Percentiles rank a stretch among this genome's conserved stretches.
Evolutionary conservation across 371 early-diverging fungal species (phyloP).

Genomic region (Paraphysoderma sedebokerense): DNA sequence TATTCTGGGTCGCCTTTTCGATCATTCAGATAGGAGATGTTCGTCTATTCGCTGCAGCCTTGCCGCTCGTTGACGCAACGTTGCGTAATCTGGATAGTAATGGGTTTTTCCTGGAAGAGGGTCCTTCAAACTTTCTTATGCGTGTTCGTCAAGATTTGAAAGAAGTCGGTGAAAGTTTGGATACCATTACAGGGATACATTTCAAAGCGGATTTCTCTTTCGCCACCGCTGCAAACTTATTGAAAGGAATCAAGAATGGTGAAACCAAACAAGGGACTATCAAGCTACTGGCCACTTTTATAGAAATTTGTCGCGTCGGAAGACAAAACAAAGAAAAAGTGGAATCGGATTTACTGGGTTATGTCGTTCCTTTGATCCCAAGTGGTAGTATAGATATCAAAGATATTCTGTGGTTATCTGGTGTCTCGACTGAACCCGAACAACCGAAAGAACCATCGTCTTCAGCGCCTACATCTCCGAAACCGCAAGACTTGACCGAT

Average conservation of each 20-base stretch:
- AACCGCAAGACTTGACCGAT: conserved; percentile 6
- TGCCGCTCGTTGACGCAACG: conserved; percentile 48
- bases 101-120: conserved; percentile 48
- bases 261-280: conserved; percentile 52
- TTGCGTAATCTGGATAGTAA: conserved; percentile 51
- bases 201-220: conserved; percentile 76
- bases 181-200: conserved; percentile 51
- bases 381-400: conserved; percentile 38
- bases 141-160: conserved; percentile 48
- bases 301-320: conserved; percentile 38
- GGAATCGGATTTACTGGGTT: conserved; percentile 47
- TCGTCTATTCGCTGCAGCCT: conserved; percentile 51
- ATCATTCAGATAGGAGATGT: conserved; percentile 69
- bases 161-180: conserved; percentile 46
- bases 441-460: conserved; percentile 1
- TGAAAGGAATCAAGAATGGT: conserved; percentile 65
- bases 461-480: neutral
- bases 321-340: conserved; percentile 21
- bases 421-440: conserved; percentile 16
- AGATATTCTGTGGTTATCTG: conserved; percentile 38
- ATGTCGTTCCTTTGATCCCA: conserved; percentile 52
- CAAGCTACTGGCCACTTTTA: conserved; percentile 43
- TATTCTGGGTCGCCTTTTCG: conserved; percentile 81
- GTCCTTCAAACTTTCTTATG: conserved; percentile 44
- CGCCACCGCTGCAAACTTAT: conserved; percentile 56